Conservation (phyloP, 2,329 filamentous ascomycete species). For the Ambrosiella xylebori region DNA sequence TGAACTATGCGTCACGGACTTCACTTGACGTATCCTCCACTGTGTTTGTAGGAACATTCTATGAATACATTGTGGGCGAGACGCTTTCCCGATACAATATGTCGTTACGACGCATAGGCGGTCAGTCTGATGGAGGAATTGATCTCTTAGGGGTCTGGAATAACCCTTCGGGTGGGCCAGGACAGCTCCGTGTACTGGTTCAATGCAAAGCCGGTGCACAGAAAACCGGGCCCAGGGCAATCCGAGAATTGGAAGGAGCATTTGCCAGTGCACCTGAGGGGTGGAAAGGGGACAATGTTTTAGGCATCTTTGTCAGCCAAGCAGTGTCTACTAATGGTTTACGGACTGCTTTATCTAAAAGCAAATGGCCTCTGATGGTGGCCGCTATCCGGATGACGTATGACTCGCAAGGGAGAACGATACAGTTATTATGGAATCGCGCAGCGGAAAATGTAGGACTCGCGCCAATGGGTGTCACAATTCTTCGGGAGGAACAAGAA, state of each 20-base stretch:
- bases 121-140: slow-evolving; percentile 51
- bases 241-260: slow-evolving; percentile 67
- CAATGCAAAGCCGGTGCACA: slow-evolving; percentile 53
- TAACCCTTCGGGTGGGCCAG: slow-evolving; percentile 26
- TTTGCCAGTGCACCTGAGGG: slow-evolving; percentile 55
- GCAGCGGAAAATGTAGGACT: slow-evolving; percentile 45
- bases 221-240: slow-evolving; percentile 36
- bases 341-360: slow-evolving; percentile 50
- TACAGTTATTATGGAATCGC: slow-evolving; percentile 59
- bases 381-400: slow-evolving; percentile 31
- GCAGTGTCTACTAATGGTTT: slow-evolving; percentile 62
- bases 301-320: slow-evolving; percentile 56
- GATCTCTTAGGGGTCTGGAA: slow-evolving; percentile 58
- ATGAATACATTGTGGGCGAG: slow-evolving; percentile 51
- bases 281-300: slow-evolving; percentile 47
- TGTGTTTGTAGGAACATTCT: slow-evolving; percentile 55
- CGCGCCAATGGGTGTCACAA: slow-evolving; percentile 37
- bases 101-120: slow-evolving; percentile 45
- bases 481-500: slow-evolving; percentile 23
- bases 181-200: slow-evolving; percentile 29
- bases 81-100: slow-evolving; percentile 46
- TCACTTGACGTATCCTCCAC: slow-evolving; percentile 38
- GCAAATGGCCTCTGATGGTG: slow-evolving; percentile 55
- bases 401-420: slow-evolving; percentile 33
- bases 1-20: slow-evolving; percentile 41